phyloP scores from a whole-genome alignment of 306 rosid genomes.

The Quercus robur region DNA sequence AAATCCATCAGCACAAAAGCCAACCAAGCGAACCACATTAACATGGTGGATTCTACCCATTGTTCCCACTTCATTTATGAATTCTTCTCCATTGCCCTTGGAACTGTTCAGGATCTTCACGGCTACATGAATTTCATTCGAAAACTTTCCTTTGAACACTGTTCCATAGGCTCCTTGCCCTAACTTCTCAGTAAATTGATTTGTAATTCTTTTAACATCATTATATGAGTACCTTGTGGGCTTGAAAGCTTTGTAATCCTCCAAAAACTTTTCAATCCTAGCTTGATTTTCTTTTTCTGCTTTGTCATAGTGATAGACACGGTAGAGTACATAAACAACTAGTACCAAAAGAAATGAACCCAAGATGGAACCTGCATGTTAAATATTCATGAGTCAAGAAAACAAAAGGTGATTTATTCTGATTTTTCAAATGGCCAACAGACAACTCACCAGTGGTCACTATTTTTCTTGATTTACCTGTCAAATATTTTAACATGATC shows the following conservation, averaged over 20 bases:
- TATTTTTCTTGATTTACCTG: neutral
- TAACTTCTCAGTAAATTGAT: constrained; percentile 26
- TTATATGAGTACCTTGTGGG: constrained; percentile 28
- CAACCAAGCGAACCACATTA: constrained; percentile 32
- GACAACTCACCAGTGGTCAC: neutral
- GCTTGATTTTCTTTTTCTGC: constrained; percentile 8
- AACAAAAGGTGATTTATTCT: too few relatives aligned
- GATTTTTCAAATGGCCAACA: too few relatives aligned
- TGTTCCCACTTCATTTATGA: constrained; percentile 40
- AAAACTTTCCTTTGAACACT: constrained; percentile 27
- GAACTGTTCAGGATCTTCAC: constrained; percentile 24
- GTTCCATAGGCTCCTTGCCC: constrained; percentile 30
- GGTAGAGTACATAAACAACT: neutral
- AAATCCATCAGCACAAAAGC: constrained; percentile 32
- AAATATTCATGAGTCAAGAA: neutral
- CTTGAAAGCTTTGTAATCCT: constrained; percentile 23
- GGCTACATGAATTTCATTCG: constrained; percentile 20
- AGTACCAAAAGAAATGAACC: constrained; percentile 1
- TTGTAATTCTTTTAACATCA: constrained; percentile 33
- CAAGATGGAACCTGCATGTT: constrained; percentile 17
- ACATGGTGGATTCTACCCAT: constrained; percentile 37
- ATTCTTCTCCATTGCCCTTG: constrained; percentile 30
- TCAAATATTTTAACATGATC: neutral
- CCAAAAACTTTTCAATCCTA: constrained; percentile 21
- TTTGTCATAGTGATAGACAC: neutral